phyloP scores from a whole-genome alignment of 2,329 filamentous ascomycete genomes.

The Setomelanomma holmii region DNA sequence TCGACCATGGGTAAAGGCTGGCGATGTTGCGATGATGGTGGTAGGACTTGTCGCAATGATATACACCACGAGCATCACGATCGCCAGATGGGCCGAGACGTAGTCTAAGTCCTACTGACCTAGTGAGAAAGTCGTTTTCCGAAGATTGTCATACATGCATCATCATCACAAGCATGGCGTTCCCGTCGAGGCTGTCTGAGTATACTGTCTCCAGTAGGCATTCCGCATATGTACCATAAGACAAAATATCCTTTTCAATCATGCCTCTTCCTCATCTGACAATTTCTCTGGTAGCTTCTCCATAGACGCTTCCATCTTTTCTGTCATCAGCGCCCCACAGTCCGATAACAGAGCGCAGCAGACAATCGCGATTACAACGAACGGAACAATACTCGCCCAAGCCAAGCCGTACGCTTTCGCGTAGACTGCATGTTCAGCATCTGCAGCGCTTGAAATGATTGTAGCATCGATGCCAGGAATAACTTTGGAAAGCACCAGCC shows the following conservation, averaged over 20 bases:
- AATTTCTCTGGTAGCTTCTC: too few species aligned
- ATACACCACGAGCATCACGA: slow-evolving; percentile 72
- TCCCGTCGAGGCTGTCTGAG: neutral
- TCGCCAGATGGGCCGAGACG: slow-evolving; percentile 49
- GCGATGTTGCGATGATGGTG: slow-evolving; percentile 68
- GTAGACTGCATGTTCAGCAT: too few species aligned
- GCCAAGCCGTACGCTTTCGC: too few species aligned
- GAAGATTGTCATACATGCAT: neutral
- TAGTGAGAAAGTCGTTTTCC: neutral
- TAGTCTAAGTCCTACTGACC: slow-evolving; percentile 2
- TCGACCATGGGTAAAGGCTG: slow-evolving; percentile 61
- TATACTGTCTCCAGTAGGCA: neutral
- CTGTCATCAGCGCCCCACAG: too few species aligned
- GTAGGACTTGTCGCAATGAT: slow-evolving; percentile 75
- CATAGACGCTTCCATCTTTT: too few species aligned
- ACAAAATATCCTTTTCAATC: neutral
- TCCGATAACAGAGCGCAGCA: too few species aligned
- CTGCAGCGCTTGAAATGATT: too few species aligned
- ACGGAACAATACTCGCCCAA: too few species aligned
- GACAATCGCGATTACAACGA: too few species aligned
- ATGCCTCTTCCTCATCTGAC: too few species aligned
- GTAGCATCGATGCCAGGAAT: too few species aligned
- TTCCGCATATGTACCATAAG: neutral
- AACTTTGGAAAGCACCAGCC: too few species aligned
- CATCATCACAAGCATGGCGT: slow-evolving; percentile 3